Conservation (phyloP, 2,329 filamentous ascomycete genomes). For the Cercospora citrullina region DNA sequence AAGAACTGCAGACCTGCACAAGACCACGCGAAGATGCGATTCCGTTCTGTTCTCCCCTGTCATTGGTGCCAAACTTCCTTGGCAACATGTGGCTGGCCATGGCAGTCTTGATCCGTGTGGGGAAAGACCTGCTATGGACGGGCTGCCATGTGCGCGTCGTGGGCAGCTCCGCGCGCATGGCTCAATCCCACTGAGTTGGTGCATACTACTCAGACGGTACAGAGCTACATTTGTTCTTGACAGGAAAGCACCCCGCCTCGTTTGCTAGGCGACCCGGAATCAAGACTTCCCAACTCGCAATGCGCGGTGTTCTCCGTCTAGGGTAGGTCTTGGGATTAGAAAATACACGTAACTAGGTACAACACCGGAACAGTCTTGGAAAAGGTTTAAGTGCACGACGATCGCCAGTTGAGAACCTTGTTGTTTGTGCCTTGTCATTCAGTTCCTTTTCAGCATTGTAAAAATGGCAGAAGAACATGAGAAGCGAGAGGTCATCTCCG, state of each 20-base stretch:
- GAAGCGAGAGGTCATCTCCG: background rate
- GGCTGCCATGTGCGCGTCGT: background rate
- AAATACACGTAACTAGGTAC: background rate
- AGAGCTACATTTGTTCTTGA: background rate
- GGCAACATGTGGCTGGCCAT: constrained; percentile 1
- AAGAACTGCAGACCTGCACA: constrained; percentile 2
- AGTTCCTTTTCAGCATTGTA: background rate
- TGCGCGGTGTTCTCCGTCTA: background rate
- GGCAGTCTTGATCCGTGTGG: background rate
- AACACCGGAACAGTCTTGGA: background rate
- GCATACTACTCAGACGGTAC: background rate
- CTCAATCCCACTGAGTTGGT: background rate
- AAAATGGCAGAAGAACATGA: background rate
- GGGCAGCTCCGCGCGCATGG: background rate
- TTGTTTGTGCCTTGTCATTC: background rate
- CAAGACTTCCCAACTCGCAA: background rate
- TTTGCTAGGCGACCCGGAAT: background rate
- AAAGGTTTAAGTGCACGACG: background rate
- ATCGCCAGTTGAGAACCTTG: background rate
- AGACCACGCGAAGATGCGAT: constrained; percentile 1
- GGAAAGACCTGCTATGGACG: background rate
- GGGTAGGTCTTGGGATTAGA: background rate
- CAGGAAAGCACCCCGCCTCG: background rate
- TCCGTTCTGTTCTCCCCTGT: background rate
- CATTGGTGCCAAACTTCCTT: constrained; percentile 2